Evolutionary conservation across 768 basidiomycete genomes (phyloP), one percentile per base, ranked within the genome.

Genomic region (Kwoniella heveanensis): DNA sequence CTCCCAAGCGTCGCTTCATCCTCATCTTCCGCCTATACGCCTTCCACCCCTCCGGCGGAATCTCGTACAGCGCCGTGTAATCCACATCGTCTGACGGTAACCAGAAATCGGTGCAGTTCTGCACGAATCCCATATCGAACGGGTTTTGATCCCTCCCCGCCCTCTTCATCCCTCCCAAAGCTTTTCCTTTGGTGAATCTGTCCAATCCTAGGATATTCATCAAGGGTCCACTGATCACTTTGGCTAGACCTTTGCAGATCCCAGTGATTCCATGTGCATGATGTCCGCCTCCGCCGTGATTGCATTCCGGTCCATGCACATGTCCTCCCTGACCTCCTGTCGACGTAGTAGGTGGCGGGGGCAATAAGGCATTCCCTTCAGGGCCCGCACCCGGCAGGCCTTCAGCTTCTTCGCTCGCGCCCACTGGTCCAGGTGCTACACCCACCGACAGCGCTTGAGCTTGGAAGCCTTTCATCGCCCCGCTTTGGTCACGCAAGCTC

Each of bases 191-290:
- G 39, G 94, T 96, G 81, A 97, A 97, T 54, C 92, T 83, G 81
- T 99, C 96, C 52, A 99, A 85, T 0, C 96, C 96, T 30, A 96
- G 86, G 3, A 98, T 83, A 79, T 90, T 89, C 85, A 97, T 87
- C 48, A 97, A 85, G 84, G 72, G 85, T 2, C 65, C 70, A 27
- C 69, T 63, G 7, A 61, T 17, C 17, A 50, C 62, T 52, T 64
- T 67, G 30, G 48, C 54, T 9, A 62, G 47, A 27, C 53, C 58
- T 15, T 62, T 65, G 30, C 60, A 65, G 39, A 54, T 56, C 36
- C 39, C 22, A 15, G 50, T 36, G 39, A 64, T 22, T 2, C 59
- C 65, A 57, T 66, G 63, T 22, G 54, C 19, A 52, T 70, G 69
- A 17, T 53, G 57, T 5, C 32, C 32, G 32, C 32, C 39, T 44